Evolutionary conservation across 148 eudicot species (phyloP), one percentile per base, ranked within the genome.

Genomic region (Chenopodium album): DNA sequence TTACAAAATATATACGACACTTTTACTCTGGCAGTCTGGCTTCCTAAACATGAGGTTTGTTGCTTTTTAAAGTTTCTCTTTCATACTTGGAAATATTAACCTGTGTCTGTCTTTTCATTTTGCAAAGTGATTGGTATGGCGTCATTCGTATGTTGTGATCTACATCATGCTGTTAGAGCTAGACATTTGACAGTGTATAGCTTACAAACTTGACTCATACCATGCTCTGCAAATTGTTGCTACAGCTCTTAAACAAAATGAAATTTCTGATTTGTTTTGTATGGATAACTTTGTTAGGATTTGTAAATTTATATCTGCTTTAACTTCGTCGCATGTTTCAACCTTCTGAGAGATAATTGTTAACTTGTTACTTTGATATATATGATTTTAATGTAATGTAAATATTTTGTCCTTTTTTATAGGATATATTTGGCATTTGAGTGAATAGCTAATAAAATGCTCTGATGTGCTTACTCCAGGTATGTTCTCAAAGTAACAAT

Each of bases 401-500:
- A 29, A 17, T 47, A 7, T 37, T 31, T 47, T 16, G 1, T 2
- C 16, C 28, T 47, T 46, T n/a, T 12, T 8, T 11, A 46, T 69
- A 50, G 4, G 68, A 1, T 11, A 46, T 46, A 11, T 70, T 48
- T 56, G 62, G 62, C 17, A 54, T 22, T 72, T 73, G 59, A 48
- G 16, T 20, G 37, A 52, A 52, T 37, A 37, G 80, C 26, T 64
- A 22, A 47, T 26, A 62, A 60, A 46, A 29, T 69, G 20, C 12
- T 84, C 50, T 81, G 82, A 78, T 68, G 71, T 81, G 79, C 68
- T 71, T 67, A 81, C 71, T 85, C 46, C 90, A 96, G 99, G 91
- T 96, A 96, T 88, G 93, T 96, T 76, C 91, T 96, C 59, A 96
- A 94, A 86, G 97, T 96, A 80, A 94, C 99, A 32, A 90, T 96